Conservation (phyloP, 2,329 filamentous ascomycete genomes). For the Talaromyces sp. region DNA sequence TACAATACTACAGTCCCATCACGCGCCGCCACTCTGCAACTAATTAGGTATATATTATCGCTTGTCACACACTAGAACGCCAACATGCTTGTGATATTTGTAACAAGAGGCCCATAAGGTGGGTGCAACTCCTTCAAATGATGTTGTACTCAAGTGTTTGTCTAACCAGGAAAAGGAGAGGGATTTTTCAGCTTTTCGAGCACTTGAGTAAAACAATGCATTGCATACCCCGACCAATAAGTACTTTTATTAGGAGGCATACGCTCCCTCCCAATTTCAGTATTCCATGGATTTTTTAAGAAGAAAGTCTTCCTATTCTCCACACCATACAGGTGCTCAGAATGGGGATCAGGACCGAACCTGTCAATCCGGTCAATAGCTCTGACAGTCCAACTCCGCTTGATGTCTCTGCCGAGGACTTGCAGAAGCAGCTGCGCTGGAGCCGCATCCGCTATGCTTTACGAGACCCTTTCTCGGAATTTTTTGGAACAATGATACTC, state of each 20-base stretch:
- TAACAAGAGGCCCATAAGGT: neutral
- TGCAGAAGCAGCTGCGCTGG: conserved; percentile 41
- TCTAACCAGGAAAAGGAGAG: neutral
- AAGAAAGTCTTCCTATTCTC: neutral
- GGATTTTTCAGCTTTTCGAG: neutral
- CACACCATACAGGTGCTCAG: neutral
- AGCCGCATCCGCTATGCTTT: conserved; percentile 46
- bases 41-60: neutral
- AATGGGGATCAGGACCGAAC: neutral
- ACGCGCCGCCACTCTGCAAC: neutral
- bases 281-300: neutral
- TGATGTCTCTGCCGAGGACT: neutral
- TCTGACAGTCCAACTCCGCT: neutral
- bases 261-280: neutral
- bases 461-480: conserved; percentile 60
- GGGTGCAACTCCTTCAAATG: too few relatives aligned
- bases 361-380: neutral
- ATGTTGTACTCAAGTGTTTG: neutral
- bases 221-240: neutral
- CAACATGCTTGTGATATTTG: neutral
- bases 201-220: neutral
- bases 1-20: neutral
- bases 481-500: conserved; percentile 63
- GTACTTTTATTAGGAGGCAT: neutral
- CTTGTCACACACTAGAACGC: neutral